phyloP scores from a whole-genome alignment of 2,329 filamentous ascomycete genomes.

The Penicillium verrucosum region DNA sequence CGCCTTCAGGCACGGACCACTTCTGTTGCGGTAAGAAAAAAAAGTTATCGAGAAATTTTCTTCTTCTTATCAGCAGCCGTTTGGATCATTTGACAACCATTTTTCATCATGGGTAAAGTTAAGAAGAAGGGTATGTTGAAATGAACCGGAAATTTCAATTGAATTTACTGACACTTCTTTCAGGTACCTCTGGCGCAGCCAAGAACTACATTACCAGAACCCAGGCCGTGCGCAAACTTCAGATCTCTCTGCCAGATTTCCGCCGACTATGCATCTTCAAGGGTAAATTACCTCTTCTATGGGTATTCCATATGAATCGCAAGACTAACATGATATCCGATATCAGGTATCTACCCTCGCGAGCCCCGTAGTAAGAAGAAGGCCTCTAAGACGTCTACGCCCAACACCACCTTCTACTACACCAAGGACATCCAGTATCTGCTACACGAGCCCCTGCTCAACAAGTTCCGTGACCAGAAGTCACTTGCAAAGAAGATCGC shows the following conservation, averaged over 20 bases:
- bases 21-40: constrained; percentile 27
- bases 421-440: constrained; percentile 98
- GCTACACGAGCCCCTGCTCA: constrained; percentile 88
- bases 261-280: constrained; percentile 99
- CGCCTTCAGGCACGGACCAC: constrained; percentile 34
- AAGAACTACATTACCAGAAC: constrained; percentile 99
- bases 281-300: constrained; percentile 48
- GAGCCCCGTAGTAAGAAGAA: constrained; percentile 97
- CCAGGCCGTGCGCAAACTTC: constrained; percentile 94
- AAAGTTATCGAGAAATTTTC: constrained; percentile 40
- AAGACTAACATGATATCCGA: constrained; percentile 16
- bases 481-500: constrained; percentile 96
- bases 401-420: constrained; percentile 87
- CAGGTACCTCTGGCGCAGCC: constrained; percentile 80
- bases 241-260: constrained; percentile 96
- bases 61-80: constrained; percentile 34
- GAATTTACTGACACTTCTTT: constrained; percentile 16
- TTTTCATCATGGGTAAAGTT: constrained; percentile 63
- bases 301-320: neutral
- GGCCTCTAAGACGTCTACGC: constrained; percentile 84
- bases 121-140: constrained; percentile 74
- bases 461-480: constrained; percentile 97
- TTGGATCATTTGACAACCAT: constrained; percentile 21
- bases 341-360: constrained; percentile 80
- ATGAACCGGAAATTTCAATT: neutral